Evolutionary conservation across 2,329 filamentous ascomycete species (phyloP).

Genomic region (Penicillium sp.): DNA sequence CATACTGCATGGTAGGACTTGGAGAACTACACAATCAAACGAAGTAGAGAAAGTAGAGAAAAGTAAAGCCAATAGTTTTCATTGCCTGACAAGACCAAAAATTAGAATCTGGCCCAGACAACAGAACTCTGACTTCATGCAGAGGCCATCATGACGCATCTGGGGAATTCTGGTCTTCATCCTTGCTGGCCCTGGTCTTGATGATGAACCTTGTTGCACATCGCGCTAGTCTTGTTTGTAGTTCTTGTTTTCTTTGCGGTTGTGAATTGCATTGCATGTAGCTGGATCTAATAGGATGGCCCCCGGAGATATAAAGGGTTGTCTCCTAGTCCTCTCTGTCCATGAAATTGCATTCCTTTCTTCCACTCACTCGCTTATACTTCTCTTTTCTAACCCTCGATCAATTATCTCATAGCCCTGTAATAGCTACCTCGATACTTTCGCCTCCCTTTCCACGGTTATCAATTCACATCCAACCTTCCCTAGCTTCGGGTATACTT

Average conservation of each 20-base stretch:
- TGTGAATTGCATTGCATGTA: not conserved
- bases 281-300: not conserved
- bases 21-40: not conserved
- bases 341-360: not conserved
- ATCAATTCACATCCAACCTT: not conserved
- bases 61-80: not conserved
- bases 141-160: slow-evolving; percentile 31
- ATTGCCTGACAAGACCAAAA: too few relatives aligned
- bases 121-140: slow-evolving; percentile 21
- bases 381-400: not conserved
- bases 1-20: not conserved
- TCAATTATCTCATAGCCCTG: not conserved
- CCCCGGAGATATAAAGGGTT: slow-evolving; percentile 3
- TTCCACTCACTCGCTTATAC: not conserved
- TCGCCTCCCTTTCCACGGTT: not conserved
- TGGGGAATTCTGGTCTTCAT: slow-evolving; percentile 20
- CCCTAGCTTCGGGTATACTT: not conserved
- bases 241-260: slow-evolving; percentile 8
- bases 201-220: slow-evolving; percentile 9
- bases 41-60: not conserved
- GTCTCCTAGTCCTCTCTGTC: not conserved
- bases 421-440: not conserved
- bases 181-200: slow-evolving; percentile 10
- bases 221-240: slow-evolving; percentile 16
- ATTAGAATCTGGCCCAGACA: slow-evolving; percentile 5